A percentile compares a stretch with the other conserved stretches of the same genome.
Conservation (phyloP, 805 yeast species). For the Candida anglica region DNA sequence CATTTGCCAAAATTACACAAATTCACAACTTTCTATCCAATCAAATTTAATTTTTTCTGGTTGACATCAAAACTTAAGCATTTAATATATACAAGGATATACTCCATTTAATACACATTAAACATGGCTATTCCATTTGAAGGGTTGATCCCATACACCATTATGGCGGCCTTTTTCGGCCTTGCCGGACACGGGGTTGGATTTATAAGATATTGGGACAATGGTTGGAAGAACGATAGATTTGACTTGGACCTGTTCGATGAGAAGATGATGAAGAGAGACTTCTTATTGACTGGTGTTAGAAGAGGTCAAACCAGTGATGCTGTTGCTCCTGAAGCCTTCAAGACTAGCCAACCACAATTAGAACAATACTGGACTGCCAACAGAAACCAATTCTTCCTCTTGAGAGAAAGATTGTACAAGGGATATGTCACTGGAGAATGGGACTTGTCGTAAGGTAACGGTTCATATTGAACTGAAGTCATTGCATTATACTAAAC, state of each 20-base stretch:
- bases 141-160: conserved; percentile 43
- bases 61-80: too few relatives aligned
- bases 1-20: neutral
- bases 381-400: conserved; percentile 44
- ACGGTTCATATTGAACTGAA: neutral
- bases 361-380: conserved; percentile 43
- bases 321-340: conserved; percentile 70
- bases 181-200: conserved; percentile 45
- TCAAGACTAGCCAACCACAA: conserved; percentile 48
- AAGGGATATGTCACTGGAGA: conserved; percentile 42
- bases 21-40: neutral
- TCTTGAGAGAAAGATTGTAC: conserved; percentile 44
- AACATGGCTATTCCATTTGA: conserved; percentile 45
- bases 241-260: conserved; percentile 42
- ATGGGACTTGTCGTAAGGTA: conserved; percentile 39
- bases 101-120: too few relatives aligned
- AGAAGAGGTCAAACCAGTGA: conserved; percentile 64
- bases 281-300: conserved; percentile 70
- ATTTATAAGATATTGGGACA: conserved; percentile 44
- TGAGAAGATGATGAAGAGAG: conserved; percentile 61
- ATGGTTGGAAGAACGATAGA: conserved; percentile 46
- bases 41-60: conserved; percentile 1
- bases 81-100: too few relatives aligned
- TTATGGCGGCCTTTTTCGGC: conserved; percentile 43
- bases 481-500: neutral